Conservation (phyloP, 306 rosid genomes). For the Cicer arietinum region DNA sequence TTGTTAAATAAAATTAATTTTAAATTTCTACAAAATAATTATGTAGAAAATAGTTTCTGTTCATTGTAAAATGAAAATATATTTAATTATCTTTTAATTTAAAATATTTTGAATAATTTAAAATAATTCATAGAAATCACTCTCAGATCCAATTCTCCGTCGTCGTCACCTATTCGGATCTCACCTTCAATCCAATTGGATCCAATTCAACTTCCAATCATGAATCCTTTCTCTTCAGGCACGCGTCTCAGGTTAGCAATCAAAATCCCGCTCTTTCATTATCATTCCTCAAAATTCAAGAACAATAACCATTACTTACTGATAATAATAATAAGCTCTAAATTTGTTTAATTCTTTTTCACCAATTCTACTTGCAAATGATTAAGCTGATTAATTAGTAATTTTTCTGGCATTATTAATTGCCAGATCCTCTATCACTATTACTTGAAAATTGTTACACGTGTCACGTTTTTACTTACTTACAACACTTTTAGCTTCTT, state of each 20-base stretch:
- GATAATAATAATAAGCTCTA: slow-evolving; percentile 10
- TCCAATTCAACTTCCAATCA: slow-evolving; percentile 70
- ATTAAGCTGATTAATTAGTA: slow-evolving; percentile 34
- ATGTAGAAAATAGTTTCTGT: too few relatives aligned
- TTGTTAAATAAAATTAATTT: too few relatives aligned
- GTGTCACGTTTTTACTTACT: not conserved
- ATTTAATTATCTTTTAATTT: too few relatives aligned
- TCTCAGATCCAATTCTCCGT: slow-evolving; percentile 77
- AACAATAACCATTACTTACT: slow-evolving; percentile 14
- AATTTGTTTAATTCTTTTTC: slow-evolving; percentile 4
- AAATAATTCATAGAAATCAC: slow-evolving; percentile 29
- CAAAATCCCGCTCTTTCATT: slow-evolving; percentile 35
- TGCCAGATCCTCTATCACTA: slow-evolving; percentile 23
- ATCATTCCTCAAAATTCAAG: not conserved
- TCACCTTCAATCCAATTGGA: slow-evolving; percentile 51
- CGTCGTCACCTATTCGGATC: slow-evolving; percentile 60
- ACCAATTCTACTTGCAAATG: slow-evolving; percentile 3
- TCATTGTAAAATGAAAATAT: too few relatives aligned
- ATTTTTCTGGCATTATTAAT: slow-evolving; percentile 19
- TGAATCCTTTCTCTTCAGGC: slow-evolving; percentile 97
- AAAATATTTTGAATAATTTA: not conserved
- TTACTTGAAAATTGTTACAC: slow-evolving; percentile 17
- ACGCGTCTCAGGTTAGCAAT: slow-evolving; percentile 84
- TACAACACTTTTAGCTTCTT: slow-evolving; percentile 3
- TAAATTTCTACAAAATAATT: too few relatives aligned